Conservation (phyloP, 2,329 filamentous ascomycete genomes). For the Knoxdaviesia proteae region DNA sequence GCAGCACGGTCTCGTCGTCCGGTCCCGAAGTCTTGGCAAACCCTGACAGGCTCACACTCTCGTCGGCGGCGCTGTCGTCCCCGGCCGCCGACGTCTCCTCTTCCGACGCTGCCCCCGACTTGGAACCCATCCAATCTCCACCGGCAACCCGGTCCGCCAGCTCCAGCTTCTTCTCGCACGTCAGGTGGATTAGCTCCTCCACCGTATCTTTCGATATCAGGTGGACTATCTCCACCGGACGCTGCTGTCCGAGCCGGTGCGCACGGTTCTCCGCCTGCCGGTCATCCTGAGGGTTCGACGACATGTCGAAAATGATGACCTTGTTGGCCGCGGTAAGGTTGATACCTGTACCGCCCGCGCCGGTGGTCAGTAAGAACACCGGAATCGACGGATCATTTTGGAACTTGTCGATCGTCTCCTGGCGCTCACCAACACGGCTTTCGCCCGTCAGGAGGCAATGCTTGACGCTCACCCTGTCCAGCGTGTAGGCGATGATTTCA, state of each 20-base stretch:
- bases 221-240: slow-evolving; percentile 75
- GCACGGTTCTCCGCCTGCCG: slow-evolving; percentile 96
- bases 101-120: slow-evolving; percentile 37
- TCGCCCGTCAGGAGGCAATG: slow-evolving; percentile 76
- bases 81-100: slow-evolving; percentile 28
- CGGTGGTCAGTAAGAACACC: slow-evolving; percentile 83
- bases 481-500: slow-evolving; percentile 69
- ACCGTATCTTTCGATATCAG: slow-evolving; percentile 67
- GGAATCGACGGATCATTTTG: slow-evolving; percentile 55
- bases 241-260: slow-evolving; percentile 78
- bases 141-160: slow-evolving; percentile 41
- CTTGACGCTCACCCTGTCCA: slow-evolving; percentile 49
- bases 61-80: neutral
- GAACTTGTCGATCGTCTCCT: slow-evolving; percentile 76
- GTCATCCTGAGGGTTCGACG: slow-evolving; percentile 96
- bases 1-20: neutral
- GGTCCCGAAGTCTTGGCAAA: neutral
- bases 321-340: slow-evolving; percentile 93
- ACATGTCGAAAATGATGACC: slow-evolving; percentile 89
- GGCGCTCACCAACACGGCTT: slow-evolving; percentile 64
- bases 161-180: slow-evolving; percentile 82
- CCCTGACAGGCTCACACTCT: neutral
- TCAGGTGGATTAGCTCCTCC: slow-evolving; percentile 79
- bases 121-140: slow-evolving; percentile 28
- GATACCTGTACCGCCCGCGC: slow-evolving; percentile 89